Evolutionary conservation across 1,284 basidiomycete species (phyloP), one percentile per base, ranked within the genome.

Genomic region (Baeospora myosura): DNA sequence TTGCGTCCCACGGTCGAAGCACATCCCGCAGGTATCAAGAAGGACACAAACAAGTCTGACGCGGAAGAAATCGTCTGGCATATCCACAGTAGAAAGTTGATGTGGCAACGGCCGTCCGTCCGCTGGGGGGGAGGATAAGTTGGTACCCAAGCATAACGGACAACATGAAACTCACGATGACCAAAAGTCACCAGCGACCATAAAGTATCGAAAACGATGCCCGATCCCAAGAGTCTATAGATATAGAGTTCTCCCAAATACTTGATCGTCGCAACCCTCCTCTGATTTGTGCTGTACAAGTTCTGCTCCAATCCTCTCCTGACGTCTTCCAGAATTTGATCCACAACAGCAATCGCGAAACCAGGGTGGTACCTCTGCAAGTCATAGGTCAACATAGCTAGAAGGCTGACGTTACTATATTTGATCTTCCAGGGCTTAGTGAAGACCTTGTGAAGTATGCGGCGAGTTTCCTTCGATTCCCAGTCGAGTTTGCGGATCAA

Each of bases 201-300:
- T 1, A 99, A 66, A 0, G 84, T 88, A 56, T 98, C 94, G 48
- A 98, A 96, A 29, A 98, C 74, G 55, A 98, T 81, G 3, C 81
- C 72, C 5, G 90, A 92, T 52, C 86, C 87, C 53, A 98, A 69
- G 18, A 97, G 71, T n/a, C 95, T 79, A 59, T 96, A 98, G 61
- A 96, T 98, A 63, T 98, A 98, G 36, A 98, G 66, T 65, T 98
- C 96, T 36, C 95, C 96, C 2, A 98, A 76, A 60, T 94, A 98
- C 61, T 93, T 95, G 52, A 93, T 76, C 0, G 87, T 85, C 0
- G 96, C 86, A 32, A 98, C 74, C 41, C 96, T 74, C 49, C 90
- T 79, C 68, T 98, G 96, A 58, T 98, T 98, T 50, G 85, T 84
- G 62, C 84, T 94, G 70, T 98, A 98, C 26, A 90, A 71, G 60